Evolutionary conservation across 2,329 filamentous ascomycete species (phyloP).

Genomic region (Aureobasidium namibiae): DNA sequence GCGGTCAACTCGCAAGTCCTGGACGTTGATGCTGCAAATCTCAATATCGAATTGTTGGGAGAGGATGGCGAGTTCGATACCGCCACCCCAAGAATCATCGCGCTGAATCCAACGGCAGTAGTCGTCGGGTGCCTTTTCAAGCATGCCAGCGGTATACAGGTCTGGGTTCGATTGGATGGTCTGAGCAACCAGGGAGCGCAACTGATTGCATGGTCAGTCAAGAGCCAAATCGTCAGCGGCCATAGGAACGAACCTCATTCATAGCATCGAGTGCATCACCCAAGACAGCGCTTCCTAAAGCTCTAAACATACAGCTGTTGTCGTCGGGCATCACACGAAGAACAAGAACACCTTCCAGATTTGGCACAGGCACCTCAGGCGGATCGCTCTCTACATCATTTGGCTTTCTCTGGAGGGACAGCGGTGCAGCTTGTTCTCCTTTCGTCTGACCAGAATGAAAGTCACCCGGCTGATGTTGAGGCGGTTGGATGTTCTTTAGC

Average conservation of each 20-base stretch:
- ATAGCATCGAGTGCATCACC: conserved; percentile 54
- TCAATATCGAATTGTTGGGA: conserved; percentile 79
- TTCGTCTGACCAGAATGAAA: conserved; percentile 18
- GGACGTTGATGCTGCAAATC: conserved; percentile 76
- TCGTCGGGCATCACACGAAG: conserved; percentile 95
- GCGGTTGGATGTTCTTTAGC: conserved; percentile 17
- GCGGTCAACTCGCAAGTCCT: conserved; percentile 57
- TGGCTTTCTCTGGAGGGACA: conserved; percentile 36
- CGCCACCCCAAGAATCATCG: conserved; percentile 80
- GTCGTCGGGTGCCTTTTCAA: conserved; percentile 60
- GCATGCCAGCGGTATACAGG: conserved; percentile 65
- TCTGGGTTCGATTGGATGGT: conserved; percentile 67
- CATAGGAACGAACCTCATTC: conserved; percentile 40
- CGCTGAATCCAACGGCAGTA: conserved; percentile 79
- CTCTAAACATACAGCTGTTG: conserved; percentile 89
- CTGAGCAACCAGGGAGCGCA: conserved; percentile 70
- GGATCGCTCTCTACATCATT: conserved; percentile 46
- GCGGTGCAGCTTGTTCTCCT: conserved; percentile 24
- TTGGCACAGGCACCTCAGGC: conserved; percentile 51
- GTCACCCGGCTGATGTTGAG: conserved; percentile 21
- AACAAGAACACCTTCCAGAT: conserved; percentile 52
- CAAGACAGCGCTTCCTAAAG: conserved; percentile 73
- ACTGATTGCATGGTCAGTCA: conserved; percentile 17
- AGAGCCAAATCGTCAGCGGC: not conserved
- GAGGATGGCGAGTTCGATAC: conserved; percentile 80